Evolutionary conservation across 805 yeast genomes (phyloP).

Genomic region (Starmerella tilneyi): DNA sequence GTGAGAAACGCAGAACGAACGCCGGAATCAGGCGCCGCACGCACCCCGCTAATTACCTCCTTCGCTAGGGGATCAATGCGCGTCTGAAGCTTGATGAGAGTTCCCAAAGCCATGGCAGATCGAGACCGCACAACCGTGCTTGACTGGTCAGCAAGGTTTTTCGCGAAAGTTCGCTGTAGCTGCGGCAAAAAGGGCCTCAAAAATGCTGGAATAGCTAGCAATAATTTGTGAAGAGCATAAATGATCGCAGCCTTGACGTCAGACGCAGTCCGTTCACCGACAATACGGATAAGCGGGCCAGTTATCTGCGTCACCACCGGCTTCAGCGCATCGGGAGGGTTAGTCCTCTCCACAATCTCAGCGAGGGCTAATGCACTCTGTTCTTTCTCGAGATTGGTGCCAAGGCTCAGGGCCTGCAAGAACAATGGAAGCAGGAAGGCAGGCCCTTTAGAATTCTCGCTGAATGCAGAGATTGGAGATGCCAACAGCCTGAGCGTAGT

Average conservation of each 20-base stretch:
- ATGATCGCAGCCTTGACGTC: constrained; percentile 93
- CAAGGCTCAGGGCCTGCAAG: constrained; percentile 92
- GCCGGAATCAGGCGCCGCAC: constrained; percentile 55
- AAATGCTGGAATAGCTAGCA: constrained; percentile 77
- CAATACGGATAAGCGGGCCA: constrained; percentile 95
- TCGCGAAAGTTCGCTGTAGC: constrained; percentile 90
- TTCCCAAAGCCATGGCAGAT: constrained; percentile 84
- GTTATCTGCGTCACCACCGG: constrained; percentile 88
- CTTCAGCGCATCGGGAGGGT: constrained; percentile 58
- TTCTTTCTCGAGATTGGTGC: constrained; percentile 73
- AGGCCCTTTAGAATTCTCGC: constrained; percentile 60
- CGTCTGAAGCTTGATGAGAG: constrained; percentile 79
- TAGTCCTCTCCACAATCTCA: constrained; percentile 73
- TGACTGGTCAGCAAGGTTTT: constrained; percentile 69
- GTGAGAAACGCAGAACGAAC: constrained; percentile 67
- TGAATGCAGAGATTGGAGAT: constrained; percentile 57
- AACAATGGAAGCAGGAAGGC: constrained; percentile 81
- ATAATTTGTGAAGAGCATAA: constrained; percentile 66
- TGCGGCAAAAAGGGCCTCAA: constrained; percentile 95
- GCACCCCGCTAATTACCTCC: constrained; percentile 67
- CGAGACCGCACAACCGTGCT: constrained; percentile 65
- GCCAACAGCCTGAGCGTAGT: constrained; percentile 62
- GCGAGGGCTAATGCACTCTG: constrained; percentile 81
- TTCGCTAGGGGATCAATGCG: constrained; percentile 86
- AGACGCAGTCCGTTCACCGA: constrained; percentile 87